Base-by-base conservation (phyloP, 2,329 filamentous ascomycete species). In the Lizonia empirigonia region DNA sequence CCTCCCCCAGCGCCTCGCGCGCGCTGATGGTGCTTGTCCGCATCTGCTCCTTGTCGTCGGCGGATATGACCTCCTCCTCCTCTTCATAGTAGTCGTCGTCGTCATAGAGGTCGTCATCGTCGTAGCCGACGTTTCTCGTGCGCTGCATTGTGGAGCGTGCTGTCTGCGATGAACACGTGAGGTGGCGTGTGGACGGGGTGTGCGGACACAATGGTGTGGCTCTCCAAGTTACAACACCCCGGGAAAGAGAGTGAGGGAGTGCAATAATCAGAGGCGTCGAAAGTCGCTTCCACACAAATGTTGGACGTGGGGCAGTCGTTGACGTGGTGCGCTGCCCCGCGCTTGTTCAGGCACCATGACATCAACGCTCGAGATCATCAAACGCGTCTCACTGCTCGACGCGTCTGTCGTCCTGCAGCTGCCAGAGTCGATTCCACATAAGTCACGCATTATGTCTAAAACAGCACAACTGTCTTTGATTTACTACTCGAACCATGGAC, bases 21-120 rank as follows among this genome's bases (percentile, higher is more conserved):
- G 95, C 88, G 58, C 86, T 80, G 30, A 80, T 77, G 1, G 87
- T 90, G 41, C 86, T 87, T 30, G 82, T 73, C 30, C 81, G 80
- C 82, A 95, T 82, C 55, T 82, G 77, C 70, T 76, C 72, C 70
- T 68, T 60, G 52, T 67, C 70, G 24, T 69, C 66, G 13, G 63
- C 66, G 4, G 65, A 63, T 58, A 65, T 67, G 34, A 39, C 53
- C 3, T 59, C 53, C 3, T 37, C 60, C 2, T 61, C 60, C 30
- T 53, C 60, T 5, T 59, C 70, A 20, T 70, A 73, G 9, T 77
- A 76, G 23, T 80, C 79, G 42, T 82, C 78, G 53, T 78, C 79
- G 53, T 77, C 75, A 63, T 81, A 80, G 12, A 80, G 55, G 57
- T 84, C 82, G 56, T 81, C 78, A 22, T 77, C 77, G 40, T 80